Percentiles rank a stretch among this genome's conserved stretches.
Conservation (phyloP, 1,139 yeast genomes). For the Debaryomycetaceae sp. region DNA sequence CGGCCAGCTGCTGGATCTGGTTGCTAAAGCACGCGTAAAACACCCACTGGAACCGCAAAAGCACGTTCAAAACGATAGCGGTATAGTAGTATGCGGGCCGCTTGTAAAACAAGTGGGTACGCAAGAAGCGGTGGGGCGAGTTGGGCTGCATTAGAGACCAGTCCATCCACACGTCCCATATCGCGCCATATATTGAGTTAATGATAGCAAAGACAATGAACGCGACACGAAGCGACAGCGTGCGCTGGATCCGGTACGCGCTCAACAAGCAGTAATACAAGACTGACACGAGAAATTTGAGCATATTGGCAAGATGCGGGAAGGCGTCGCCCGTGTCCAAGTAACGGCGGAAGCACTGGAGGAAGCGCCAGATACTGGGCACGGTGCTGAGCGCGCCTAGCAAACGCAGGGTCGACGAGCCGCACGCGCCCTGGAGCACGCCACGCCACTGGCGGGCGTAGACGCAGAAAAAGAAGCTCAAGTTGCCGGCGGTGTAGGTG, state of each 20-base stretch:
- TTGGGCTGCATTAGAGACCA: conserved; percentile 76
- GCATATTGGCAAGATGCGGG: conserved; percentile 91
- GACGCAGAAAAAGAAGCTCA: conserved; percentile 76
- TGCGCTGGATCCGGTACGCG: conserved; percentile 58
- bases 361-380: conserved; percentile 83
- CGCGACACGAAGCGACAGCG: conserved; percentile 33
- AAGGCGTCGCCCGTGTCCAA: conserved; percentile 92
- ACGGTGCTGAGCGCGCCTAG: conserved; percentile 78
- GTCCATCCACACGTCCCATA: conserved; percentile 94
- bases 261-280: conserved; percentile 67
- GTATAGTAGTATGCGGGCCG: conserved; percentile 52
- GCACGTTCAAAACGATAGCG: conserved; percentile 63
- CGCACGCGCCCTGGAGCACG: conserved; percentile 44
- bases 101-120: conserved; percentile 62
- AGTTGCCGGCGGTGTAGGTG: conserved; percentile 78
- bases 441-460: conserved; percentile 64
- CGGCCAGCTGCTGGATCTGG: conserved; percentile 82
- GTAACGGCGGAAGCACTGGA: conserved; percentile 87
- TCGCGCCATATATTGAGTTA: conserved; percentile 57
- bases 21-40: conserved; percentile 64
- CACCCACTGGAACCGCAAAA: conserved; percentile 83
- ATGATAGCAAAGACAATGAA: conserved; percentile 66
- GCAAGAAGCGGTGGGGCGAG: conserved; percentile 46
- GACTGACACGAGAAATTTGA: conserved; percentile 59
- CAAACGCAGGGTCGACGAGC: conserved; percentile 62